These are phyloP conservation scores for Omphalotus olearius DNA, from an alignment of 1,284 basidiomycete species.

Conservation along the genomic window DNA sequence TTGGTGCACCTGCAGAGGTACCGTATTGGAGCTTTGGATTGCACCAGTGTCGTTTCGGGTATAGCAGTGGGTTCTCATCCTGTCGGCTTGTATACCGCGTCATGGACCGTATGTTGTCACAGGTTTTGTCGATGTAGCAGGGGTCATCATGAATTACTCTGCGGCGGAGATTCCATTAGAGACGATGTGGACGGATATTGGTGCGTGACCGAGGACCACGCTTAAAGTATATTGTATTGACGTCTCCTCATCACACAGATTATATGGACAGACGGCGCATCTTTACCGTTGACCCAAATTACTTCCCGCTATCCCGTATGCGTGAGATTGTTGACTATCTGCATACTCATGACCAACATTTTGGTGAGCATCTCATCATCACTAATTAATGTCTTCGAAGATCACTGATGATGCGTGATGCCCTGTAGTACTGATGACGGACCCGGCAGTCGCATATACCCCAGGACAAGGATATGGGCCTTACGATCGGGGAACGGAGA, in stretches of 20 bases:
- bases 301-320: conserved; percentile 61
- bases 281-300: conserved; percentile 65
- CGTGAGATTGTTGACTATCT: conserved; percentile 61
- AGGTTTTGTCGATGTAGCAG: conserved; percentile 61
- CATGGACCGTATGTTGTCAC: neutral
- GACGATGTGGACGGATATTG: conserved; percentile 77
- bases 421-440: conserved; percentile 62
- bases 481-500: conserved; percentile 50
- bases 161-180: conserved; percentile 62
- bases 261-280: conserved; percentile 69
- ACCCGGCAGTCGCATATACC: conserved; percentile 61
- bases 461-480: conserved; percentile 47
- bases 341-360: conserved; percentile 55
- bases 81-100: neutral
- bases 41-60: conserved; percentile 71
- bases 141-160: conserved; percentile 58
- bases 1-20: conserved; percentile 59
- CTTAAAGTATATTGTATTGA: no score
- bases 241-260: conserved; percentile 36
- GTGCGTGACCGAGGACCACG: conserved; percentile 23
- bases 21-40: conserved; percentile 70
- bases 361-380: conserved; percentile 34
- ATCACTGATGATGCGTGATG: neutral
- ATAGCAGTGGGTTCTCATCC: conserved; percentile 38
- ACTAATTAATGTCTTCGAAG: neutral